Conservation (phyloP, 2,329 filamentous ascomycete species). For the Sarocladium brachiariae region DNA sequence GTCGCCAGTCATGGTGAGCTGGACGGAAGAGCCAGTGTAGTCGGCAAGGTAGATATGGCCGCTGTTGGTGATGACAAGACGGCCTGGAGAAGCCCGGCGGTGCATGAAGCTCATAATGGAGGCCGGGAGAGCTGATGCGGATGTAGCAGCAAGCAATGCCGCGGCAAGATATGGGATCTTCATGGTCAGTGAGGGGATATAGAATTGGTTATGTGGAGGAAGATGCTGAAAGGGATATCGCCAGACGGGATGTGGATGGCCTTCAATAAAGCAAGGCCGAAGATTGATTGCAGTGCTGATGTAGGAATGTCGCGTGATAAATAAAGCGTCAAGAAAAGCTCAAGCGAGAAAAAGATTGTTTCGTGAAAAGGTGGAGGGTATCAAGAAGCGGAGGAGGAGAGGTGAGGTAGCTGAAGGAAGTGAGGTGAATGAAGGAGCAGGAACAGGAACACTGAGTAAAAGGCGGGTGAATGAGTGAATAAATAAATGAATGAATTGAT, state of each 20-base stretch:
- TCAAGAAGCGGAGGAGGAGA: too few relatives aligned
- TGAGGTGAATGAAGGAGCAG: neutral
- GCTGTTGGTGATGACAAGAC: conserved; percentile 11
- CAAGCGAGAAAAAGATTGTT: neutral
- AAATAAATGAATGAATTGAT: too few relatives aligned
- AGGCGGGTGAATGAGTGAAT: too few relatives aligned
- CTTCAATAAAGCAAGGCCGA: too few relatives aligned
- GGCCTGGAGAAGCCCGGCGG: conserved; percentile 1
- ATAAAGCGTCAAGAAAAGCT: too few relatives aligned
- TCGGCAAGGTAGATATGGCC: conserved; percentile 33
- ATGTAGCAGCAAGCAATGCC: conserved; percentile 1
- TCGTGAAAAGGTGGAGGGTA: neutral
- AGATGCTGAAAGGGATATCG: too few relatives aligned
- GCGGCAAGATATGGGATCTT: neutral
- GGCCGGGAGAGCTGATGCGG: neutral
- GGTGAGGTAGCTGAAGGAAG: neutral
- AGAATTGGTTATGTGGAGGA: too few relatives aligned
- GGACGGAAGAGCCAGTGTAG: conserved; percentile 34
- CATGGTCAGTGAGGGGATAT: conserved; percentile 5
- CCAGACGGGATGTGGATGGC: too few relatives aligned
- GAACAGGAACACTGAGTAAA: neutral
- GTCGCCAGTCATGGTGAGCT: conserved; percentile 23
- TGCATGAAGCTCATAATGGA: neutral
- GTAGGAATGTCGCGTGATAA: too few relatives aligned
- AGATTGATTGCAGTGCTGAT: too few relatives aligned